Evolutionary conservation across 2,329 filamentous ascomycete genomes (phyloP).

Genomic region (Cladosporium oxysporum): DNA sequence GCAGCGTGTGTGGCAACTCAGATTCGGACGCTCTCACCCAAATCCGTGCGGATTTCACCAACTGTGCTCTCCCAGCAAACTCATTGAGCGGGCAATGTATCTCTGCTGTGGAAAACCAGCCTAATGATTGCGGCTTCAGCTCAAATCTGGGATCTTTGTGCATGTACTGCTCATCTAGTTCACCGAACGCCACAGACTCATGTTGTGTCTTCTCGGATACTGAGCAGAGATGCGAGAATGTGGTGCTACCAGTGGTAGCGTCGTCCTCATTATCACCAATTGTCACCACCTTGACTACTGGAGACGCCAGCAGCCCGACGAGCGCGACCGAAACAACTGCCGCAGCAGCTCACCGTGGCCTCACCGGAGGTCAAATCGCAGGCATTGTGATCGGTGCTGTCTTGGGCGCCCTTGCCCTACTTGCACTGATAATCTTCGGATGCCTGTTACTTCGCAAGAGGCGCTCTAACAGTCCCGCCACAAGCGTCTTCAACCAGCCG

Average conservation of each 20-base stretch:
- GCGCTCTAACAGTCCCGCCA: constrained; percentile 60
- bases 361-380: constrained; percentile 86
- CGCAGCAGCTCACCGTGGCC: constrained; percentile 45
- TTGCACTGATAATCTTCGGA: constrained; percentile 59
- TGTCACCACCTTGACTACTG: constrained; percentile 60
- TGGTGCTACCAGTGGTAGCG: constrained; percentile 68
- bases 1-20: constrained; percentile 71
- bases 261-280: constrained; percentile 62
- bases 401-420: constrained; percentile 68
- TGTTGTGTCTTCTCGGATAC: constrained; percentile 85
- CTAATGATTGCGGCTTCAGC: constrained; percentile 81
- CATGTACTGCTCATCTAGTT: constrained; percentile 79
- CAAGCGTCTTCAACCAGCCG: constrained; percentile 86
- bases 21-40: constrained; percentile 67
- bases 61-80: constrained; percentile 79
- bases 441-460: constrained; percentile 62
- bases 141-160: constrained; percentile 75
- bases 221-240: constrained; percentile 69
- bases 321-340: constrained; percentile 35
- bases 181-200: constrained; percentile 88
- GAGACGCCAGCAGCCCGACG: constrained; percentile 24
- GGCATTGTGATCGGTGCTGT: constrained; percentile 85
- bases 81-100: constrained; percentile 77
- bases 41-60: constrained; percentile 88
- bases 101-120: constrained; percentile 75